Base-by-base conservation (phyloP, 2,329 filamentous ascomycete species). In the Claviceps cyperi region DNA sequence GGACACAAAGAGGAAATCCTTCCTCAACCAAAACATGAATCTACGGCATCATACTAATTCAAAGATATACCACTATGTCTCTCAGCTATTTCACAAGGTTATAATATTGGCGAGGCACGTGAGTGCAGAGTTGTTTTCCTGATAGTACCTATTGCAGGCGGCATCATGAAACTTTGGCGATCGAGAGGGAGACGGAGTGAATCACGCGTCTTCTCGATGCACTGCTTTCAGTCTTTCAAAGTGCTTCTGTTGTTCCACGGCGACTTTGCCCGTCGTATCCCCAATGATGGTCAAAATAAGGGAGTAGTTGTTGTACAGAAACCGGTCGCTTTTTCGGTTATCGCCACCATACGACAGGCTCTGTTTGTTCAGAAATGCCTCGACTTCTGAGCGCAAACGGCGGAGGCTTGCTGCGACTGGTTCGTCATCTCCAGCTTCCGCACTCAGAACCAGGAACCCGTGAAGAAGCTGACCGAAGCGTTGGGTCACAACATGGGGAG, bases 241-340 rank as follows among this genome's bases (percentile, higher is more conserved):
- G 66, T 89, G 78, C 57, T 73, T 74, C 66, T 83, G 82, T 64
- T 91, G 81, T 60, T 95, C 89, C 22, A 71, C 69, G 1, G 84
- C 79, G 60, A 91, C 64, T 64, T 86, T 86, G 4, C 87, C 87
- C 11, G 76, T 74, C 4, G 80, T 76, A 59, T 91, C 84, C 60
- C 84, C 80, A 55, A 98, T 85, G 54, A 98, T 96, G 11, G 92
- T 96, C 59, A 88, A 73, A n/a, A 98, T 78, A 55, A 98, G 73
- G 49, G 87, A 94, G 66, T 94, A 97, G 65, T 98, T 98, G 64
- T 97, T 98, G 62, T 86, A 92, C 59, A 98, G 66, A 62, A 97
- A 97, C 43, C 92, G 75, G 57, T 91, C 84, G 56, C 84, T 76
- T 69, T 94, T 94, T 62, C 87, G 79, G 55, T 78, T 75, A 60